phyloP scores from a whole-genome alignment of 805 yeast genomes.

The Spathaspora hagerdaliae region DNA sequence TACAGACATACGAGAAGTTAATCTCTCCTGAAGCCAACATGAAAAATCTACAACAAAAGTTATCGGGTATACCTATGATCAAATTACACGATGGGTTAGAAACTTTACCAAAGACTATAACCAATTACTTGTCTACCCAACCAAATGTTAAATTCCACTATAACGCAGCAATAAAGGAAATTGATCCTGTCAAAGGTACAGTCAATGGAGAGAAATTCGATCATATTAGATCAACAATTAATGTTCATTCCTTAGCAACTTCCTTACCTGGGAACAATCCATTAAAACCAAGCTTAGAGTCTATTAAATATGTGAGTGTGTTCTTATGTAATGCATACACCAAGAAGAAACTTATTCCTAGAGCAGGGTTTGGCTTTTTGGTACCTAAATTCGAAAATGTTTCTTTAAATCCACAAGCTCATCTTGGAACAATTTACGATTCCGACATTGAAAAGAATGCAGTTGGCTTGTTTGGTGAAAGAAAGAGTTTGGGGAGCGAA shows the following conservation, averaged over 20 bases:
- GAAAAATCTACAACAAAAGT: conserved; percentile 22
- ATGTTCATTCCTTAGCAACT: conserved; percentile 36
- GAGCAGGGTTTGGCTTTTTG: conserved; percentile 79
- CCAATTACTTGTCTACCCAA: conserved; percentile 28
- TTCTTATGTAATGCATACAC: conserved; percentile 65
- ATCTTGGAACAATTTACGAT: conserved; percentile 88
- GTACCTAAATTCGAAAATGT: conserved; percentile 53
- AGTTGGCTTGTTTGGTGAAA: conserved; percentile 7
- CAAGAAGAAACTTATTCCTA: conserved; percentile 32
- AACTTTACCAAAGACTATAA: conserved; percentile 44
- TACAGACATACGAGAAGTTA: conserved; percentile 3
- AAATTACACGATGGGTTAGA: conserved; percentile 55
- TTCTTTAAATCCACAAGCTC: conserved; percentile 43
- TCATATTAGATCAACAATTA: conserved; percentile 59
- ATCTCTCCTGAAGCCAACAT: conserved; percentile 27
- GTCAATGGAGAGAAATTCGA: conserved; percentile 34
- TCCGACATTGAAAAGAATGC: conserved; percentile 68
- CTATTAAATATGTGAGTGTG: conserved; percentile 43
- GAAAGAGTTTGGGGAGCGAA: not conserved
- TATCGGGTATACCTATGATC: conserved; percentile 61
- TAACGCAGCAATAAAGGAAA: conserved; percentile 17
- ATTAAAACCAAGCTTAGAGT: conserved; percentile 14
- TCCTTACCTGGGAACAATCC: conserved; percentile 18
- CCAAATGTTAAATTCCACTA: conserved; percentile 41
- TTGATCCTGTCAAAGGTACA: conserved; percentile 16